A percentile compares a stretch with the other conserved stretches of the same genome.
Conservation (phyloP, 352 stramenopile genomes). For the Thalassiosira mediterranea region DNA sequence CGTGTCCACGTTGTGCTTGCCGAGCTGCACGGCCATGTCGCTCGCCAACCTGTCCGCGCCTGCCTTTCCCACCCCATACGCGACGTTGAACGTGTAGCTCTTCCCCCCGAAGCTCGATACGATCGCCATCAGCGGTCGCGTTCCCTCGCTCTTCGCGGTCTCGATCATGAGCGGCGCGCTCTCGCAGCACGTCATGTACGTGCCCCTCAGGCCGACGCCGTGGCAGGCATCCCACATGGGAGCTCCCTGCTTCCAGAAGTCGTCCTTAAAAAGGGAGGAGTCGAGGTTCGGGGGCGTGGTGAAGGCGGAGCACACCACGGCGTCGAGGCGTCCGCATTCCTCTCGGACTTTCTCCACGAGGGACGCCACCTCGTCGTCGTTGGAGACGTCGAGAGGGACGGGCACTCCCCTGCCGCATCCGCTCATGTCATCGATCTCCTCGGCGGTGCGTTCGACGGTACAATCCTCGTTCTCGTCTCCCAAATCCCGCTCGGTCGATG, state of each 20-base stretch:
- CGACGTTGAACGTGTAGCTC: slow-evolving; percentile 84
- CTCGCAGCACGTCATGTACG: slow-evolving; percentile 67
- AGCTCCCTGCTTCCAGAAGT: slow-evolving; percentile 80
- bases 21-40: slow-evolving; percentile 79
- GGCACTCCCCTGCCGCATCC: slow-evolving; percentile 32
- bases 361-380: slow-evolving; percentile 46
- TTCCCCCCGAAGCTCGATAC: slow-evolving; percentile 81
- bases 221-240: slow-evolving; percentile 77
- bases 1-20: slow-evolving; percentile 57
- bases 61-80: slow-evolving; percentile 83
- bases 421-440: slow-evolving; percentile 37
- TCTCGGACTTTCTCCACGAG: slow-evolving; percentile 53
- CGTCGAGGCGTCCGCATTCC: slow-evolving; percentile 71
- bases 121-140: slow-evolving; percentile 60
- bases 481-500: slow-evolving; percentile 37
- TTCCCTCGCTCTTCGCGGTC: slow-evolving; percentile 41
- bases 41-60: slow-evolving; percentile 74
- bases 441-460: slow-evolving; percentile 58
- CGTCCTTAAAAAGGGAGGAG: slow-evolving; percentile 42
- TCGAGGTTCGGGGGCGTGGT: slow-evolving; percentile 49
- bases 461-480: slow-evolving; percentile 35
- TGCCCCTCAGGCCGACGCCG: slow-evolving; percentile 66
- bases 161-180: slow-evolving; percentile 76
- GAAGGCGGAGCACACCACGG: slow-evolving; percentile 72
- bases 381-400: slow-evolving; percentile 44